These are phyloP conservation scores for Candida tunisiensis DNA, from an alignment of 1,139 yeast species.

Conservation along the genomic window DNA sequence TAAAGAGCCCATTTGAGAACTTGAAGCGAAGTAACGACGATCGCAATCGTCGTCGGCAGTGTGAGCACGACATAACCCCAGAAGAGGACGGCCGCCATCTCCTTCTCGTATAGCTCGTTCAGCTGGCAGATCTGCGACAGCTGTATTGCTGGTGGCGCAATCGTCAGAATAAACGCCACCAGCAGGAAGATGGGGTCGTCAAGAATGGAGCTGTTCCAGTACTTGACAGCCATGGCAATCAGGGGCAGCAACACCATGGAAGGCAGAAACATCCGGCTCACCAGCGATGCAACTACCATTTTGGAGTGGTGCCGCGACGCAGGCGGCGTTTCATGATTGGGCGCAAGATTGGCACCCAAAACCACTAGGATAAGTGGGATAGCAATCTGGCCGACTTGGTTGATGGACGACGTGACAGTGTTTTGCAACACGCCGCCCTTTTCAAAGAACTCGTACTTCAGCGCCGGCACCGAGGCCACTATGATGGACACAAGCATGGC, in stretches of 20 bases:
- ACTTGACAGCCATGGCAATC: slow-evolving; percentile 50
- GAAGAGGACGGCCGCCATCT: slow-evolving; percentile 75
- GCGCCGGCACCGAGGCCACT: slow-evolving; percentile 64
- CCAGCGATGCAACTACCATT: slow-evolving; percentile 48
- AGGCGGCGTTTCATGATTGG: slow-evolving; percentile 20
- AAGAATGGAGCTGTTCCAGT: slow-evolving; percentile 45
- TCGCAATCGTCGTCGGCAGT: slow-evolving; percentile 57
- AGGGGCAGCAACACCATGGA: slow-evolving; percentile 50
- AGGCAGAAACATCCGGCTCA: slow-evolving; percentile 67
- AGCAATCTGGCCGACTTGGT: slow-evolving; percentile 73
- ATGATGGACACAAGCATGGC: slow-evolving; percentile 74
- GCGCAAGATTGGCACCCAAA: slow-evolving; percentile 35
- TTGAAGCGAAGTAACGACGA: slow-evolving; percentile 52
- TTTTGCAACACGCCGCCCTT: slow-evolving; percentile 49
- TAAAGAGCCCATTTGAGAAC: slow-evolving; percentile 42
- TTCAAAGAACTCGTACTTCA: slow-evolving; percentile 52
- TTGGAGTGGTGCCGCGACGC: slow-evolving; percentile 37
- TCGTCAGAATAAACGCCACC: slow-evolving; percentile 57
- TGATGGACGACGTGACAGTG: slow-evolving; percentile 61
- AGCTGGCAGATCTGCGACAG: slow-evolving; percentile 68
- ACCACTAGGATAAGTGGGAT: slow-evolving; percentile 62
- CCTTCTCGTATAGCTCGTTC: slow-evolving; percentile 59
- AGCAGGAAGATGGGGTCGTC: slow-evolving; percentile 75
- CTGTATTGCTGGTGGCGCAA: slow-evolving; percentile 78
- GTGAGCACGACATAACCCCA: slow-evolving; percentile 75